Evolutionary conservation across 2,329 filamentous ascomycete species (phyloP), one percentile per base, ranked within the genome.

Genomic region (Neofusicoccum sp.): DNA sequence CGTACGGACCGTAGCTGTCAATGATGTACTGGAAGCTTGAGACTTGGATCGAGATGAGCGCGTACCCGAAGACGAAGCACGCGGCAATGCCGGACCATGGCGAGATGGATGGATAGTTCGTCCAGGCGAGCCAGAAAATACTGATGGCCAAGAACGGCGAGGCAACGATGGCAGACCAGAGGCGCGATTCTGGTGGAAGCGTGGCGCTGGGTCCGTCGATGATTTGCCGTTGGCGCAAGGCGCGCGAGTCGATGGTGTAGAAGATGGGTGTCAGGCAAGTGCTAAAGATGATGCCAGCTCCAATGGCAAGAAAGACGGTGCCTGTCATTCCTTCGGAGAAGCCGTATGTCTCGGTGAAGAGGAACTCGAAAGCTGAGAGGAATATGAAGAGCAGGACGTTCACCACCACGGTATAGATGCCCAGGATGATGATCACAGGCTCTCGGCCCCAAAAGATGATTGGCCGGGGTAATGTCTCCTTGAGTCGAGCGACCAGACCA

Each of bases 71-170:
- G 14, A 60, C 49, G n/a, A 64, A 62, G 34, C 59, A 61, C 3
- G 60, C 61, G 2, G 16, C 51, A 11, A 54, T 47, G 28, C 48
- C 38, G 0, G 77, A 79, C 73, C 80, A 81, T 63, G 78, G 76
- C 24, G 77, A 78, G 28, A 81, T 75, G 16, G 58, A 65, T 0
- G 72, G 63, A 33, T 77, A 74, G 3, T 75, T 74, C 1, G 78
- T 77, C 80, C 80, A 83, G 4, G 78, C 81, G 20, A 83, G 73
- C 80, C 80, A 82, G 65, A 82, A 82, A 1, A 83, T 73, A 0
- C 74, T 76, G 9, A 82, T 68, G 0, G 81, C 79, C 3, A 82
- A 71, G 3, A 75, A 65, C 0, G 70, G 67, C 4, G 76, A 75
- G 1, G 77, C 79, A 9, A 79, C 66, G 63, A 80, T 76, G 28